Base-by-base conservation (phyloP, 2,329 filamentous ascomycete genomes). In the Talaromyces sp. region DNA sequence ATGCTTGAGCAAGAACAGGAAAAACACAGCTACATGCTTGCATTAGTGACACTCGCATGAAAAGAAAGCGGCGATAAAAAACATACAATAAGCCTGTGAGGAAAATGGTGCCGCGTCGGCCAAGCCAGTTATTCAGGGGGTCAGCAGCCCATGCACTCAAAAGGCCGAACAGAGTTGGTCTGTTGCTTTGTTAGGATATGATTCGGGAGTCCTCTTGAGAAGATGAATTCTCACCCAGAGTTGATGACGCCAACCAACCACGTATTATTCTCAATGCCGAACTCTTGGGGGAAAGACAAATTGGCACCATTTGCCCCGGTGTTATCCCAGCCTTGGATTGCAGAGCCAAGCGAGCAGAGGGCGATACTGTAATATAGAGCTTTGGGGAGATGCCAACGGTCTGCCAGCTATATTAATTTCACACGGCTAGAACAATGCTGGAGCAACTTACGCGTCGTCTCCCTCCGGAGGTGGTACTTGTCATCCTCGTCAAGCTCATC, bases 221-320 rank as follows among this genome's bases (percentile, higher is more conserved):
- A 40, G 16, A 34, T 27, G 31, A 12, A 28, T 33, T n/a, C 9
- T 33, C 51, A 42, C 34, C 57, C 61, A 28, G 78, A 70, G 63
- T 91, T 91, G 65, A 91, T 78, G 2, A 90, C 74, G 51, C 89
- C 89, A n/a, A 90, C 79, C 34, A 90, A 77, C 79, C 84, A 86
- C 23, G 78, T 77, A 67, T 87, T 83, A 40, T 47, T 60, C 8
- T 47, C 47, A 30, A 82, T 85, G 40, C 75, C 75, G 50, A 82
- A 76, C 10, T 73, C 76, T 27, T 69, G 68, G 4, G 81, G 81
- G 66, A 82, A 84, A 9, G 76, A 80, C 30, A 84, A 69, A 59
- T 84, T 84, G 34, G 82, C 82, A 5, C 81, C 81, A 63, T 83
- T 83, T 28, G 78, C 78, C n/a, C 61, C 61, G 57, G 28, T 40